A percentile compares a stretch with the other conserved stretches of the same genome.
phyloP scores from a whole-genome alignment of 2,329 filamentous ascomycete species.

The Colletotrichum eremochloae region DNA sequence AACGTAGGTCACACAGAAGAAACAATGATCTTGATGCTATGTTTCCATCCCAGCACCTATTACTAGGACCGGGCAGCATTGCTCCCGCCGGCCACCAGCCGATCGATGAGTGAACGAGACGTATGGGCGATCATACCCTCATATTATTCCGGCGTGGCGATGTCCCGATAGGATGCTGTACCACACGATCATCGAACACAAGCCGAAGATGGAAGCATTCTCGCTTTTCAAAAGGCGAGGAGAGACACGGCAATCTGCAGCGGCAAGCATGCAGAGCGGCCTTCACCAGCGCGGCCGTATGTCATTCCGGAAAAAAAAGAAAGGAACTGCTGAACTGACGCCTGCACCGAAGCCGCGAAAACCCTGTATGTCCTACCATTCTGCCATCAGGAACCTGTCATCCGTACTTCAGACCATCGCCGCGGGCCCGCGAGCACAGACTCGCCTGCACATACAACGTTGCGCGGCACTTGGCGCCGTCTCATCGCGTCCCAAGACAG shows the following conservation, averaged over 20 bases:
- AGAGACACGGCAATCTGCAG: neutral
- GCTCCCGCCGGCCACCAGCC: neutral
- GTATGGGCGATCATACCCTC: conserved; percentile 3
- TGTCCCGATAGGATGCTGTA: conserved; percentile 15
- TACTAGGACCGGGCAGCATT: neutral
- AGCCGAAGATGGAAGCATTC: neutral
- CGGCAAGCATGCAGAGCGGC: conserved; percentile 14
- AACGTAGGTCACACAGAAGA: neutral
- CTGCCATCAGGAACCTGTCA: conserved; percentile 24
- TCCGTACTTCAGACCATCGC: conserved; percentile 35
- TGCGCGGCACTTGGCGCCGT: conserved; percentile 41
- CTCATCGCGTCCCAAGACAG: conserved; percentile 39
- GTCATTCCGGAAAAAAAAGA: neutral
- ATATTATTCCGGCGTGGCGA: conserved; percentile 25
- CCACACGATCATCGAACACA: conserved; percentile 16
- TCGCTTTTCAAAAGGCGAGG: neutral
- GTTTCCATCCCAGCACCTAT: neutral
- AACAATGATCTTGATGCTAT: neutral
- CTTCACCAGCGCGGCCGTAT: conserved; percentile 11
- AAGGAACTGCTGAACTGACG: conserved; percentile 14
- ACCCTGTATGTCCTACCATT: no score
- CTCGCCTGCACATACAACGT: conserved; percentile 21
- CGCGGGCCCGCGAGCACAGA: conserved; percentile 21
- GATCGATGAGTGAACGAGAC: neutral
- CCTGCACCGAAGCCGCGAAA: neutral